phyloP scores from a whole-genome alignment of 345 rosid species.

The Kandelia obovata region DNA sequence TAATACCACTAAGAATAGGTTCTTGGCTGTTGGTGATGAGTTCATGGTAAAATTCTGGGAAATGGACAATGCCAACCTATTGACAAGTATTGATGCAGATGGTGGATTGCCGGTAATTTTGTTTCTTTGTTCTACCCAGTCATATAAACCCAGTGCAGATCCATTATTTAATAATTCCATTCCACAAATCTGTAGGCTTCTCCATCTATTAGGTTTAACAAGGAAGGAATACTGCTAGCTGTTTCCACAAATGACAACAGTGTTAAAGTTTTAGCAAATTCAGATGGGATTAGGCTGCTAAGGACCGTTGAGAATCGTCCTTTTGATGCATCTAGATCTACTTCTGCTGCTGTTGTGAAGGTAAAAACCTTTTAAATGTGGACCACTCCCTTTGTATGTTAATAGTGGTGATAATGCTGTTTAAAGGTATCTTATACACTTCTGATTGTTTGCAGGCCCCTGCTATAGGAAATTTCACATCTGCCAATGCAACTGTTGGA shows the following conservation, averaged over 20 bases:
- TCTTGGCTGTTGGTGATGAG: constrained; percentile 88
- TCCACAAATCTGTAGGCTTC: constrained; percentile 56
- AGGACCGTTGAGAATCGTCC: constrained; percentile 62
- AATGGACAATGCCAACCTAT: constrained; percentile 53
- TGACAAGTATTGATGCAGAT: constrained; percentile 67
- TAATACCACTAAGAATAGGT: constrained; percentile 73
- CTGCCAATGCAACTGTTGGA: constrained; percentile 51
- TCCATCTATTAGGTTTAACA: constrained; percentile 73
- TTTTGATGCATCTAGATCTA: constrained; percentile 75
- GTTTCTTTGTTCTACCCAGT: not conserved
- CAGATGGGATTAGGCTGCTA: constrained; percentile 69
- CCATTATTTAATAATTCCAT: constrained; percentile 13
- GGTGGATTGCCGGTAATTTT: constrained; percentile 74
- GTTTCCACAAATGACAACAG: constrained; percentile 77
- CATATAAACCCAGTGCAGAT: constrained; percentile 10
- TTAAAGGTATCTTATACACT: constrained; percentile 7
- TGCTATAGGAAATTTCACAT: constrained; percentile 39
- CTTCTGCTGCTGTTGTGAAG: constrained; percentile 60
- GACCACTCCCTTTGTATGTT: not conserved
- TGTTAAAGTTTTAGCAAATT: constrained; percentile 68
- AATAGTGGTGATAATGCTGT: not conserved
- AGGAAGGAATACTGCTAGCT: constrained; percentile 74
- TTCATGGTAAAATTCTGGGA: constrained; percentile 77
- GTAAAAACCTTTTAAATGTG: constrained; percentile 24
- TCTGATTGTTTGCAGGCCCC: constrained; percentile 40